Percentiles rank a stretch among this genome's conserved stretches.
These are phyloP conservation scores for Colletotrichum scovillei DNA, from an alignment of 2,329 filamentous ascomycete species.

Conservation along the genomic window DNA sequence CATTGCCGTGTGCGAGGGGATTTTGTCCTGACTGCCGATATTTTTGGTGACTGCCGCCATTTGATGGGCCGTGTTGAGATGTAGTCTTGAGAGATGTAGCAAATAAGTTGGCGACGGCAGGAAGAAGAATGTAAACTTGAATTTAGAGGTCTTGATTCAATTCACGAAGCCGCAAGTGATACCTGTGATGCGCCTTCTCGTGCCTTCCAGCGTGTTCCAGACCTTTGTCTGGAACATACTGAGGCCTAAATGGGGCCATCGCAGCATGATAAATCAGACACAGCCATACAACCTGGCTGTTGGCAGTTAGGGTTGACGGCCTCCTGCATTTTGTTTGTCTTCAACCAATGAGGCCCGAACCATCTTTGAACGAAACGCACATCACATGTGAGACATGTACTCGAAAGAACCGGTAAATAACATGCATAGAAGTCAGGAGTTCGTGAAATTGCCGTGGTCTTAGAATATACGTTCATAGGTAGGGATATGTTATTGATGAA, in stretches of 20 bases:
- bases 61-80: not conserved
- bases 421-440: not conserved
- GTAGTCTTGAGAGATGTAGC: too few species aligned
- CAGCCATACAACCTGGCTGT: not conserved
- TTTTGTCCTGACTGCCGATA: not conserved
- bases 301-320: not conserved
- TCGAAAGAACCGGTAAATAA: not conserved
- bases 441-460: not conserved
- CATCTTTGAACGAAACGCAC: not conserved
- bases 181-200: not conserved
- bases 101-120: not conserved
- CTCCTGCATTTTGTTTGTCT: not conserved
- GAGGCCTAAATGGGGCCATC: not conserved
- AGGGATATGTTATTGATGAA: too few species aligned
- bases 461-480: not conserved
- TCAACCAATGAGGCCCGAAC: not conserved
- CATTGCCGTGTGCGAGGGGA: not conserved
- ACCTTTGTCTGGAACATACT: not conserved
- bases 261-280: not conserved
- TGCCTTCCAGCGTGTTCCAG: not conserved
- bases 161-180: not conserved
- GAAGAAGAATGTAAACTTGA: not conserved
- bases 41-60: not conserved
- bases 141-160: not conserved
- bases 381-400: not conserved